Conservation (phyloP, 805 yeast species). For the Scheffersomyces amazonensis region DNA sequence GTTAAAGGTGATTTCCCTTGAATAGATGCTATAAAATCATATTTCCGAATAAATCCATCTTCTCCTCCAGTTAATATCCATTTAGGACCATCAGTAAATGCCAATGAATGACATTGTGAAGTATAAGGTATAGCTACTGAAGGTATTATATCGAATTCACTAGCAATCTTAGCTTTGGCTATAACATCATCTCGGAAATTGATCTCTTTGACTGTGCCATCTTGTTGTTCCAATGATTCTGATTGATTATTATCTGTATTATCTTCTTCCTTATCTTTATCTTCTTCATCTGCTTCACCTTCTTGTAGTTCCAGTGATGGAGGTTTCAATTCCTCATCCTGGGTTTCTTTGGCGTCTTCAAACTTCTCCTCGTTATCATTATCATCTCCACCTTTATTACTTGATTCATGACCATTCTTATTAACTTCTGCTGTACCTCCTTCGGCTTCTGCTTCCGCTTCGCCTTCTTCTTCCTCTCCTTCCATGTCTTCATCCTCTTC, state of each 20-base stretch:
- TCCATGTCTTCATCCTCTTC: slow-evolving; percentile 16
- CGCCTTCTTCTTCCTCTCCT: slow-evolving; percentile 13
- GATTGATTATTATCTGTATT: slow-evolving; percentile 5
- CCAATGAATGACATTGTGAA: slow-evolving; percentile 71
- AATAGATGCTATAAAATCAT: slow-evolving; percentile 79
- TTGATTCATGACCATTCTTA: slow-evolving; percentile 3
- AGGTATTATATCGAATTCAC: slow-evolving; percentile 71
- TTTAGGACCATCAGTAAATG: slow-evolving; percentile 74
- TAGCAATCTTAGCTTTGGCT: slow-evolving; percentile 48
- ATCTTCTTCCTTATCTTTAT: slow-evolving; percentile 7
- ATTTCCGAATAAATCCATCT: slow-evolving; percentile 90
- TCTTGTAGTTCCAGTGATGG: slow-evolving; percentile 4
- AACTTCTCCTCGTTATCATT: slow-evolving; percentile 13
- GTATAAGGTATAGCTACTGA: slow-evolving; percentile 85
- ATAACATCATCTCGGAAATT: slow-evolving; percentile 26
- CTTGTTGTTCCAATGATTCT: background rate
- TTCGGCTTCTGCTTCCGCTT: slow-evolving; percentile 14
- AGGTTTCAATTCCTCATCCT: slow-evolving; percentile 3
- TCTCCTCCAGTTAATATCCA: slow-evolving; percentile 94
- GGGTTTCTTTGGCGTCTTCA: slow-evolving; percentile 7
- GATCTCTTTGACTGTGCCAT: slow-evolving; percentile 3
- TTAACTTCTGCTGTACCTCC: slow-evolving; percentile 10
- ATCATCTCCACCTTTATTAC: slow-evolving; percentile 11
- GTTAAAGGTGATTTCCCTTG: slow-evolving; percentile 87
- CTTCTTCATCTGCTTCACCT: slow-evolving; percentile 9